phyloP scores from a whole-genome alignment of 2,329 filamentous ascomycete genomes.

The Mariannaea sp. region DNA sequence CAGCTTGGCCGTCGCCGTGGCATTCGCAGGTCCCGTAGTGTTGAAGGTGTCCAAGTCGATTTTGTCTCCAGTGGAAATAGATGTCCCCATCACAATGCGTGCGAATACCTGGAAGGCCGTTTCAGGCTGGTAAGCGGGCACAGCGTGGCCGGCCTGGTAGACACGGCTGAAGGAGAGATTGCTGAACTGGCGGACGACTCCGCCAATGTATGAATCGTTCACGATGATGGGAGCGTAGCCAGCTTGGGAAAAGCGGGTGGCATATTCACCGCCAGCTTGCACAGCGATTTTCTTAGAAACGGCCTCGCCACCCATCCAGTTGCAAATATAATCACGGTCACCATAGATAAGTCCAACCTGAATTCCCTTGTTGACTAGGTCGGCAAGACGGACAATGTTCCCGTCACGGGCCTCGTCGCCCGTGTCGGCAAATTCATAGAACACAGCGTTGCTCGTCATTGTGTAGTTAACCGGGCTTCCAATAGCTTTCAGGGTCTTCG shows the following conservation, averaged over 20 bases:
- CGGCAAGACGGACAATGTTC: constrained; percentile 62
- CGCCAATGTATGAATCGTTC: constrained; percentile 70
- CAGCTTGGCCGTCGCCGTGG: constrained; percentile 60
- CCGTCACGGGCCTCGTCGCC: constrained; percentile 68
- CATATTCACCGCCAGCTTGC: constrained; percentile 52
- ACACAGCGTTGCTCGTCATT: constrained; percentile 52
- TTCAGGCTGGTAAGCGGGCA: constrained; percentile 64
- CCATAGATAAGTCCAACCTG: constrained; percentile 75
- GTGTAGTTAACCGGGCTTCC: constrained; percentile 67
- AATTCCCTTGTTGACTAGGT: constrained; percentile 64
- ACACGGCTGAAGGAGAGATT: constrained; percentile 72
- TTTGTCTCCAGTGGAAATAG: constrained; percentile 59
- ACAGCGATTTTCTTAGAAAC: constrained; percentile 67
- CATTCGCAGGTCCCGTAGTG: constrained; percentile 61
- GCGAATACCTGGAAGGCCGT: constrained; percentile 65
- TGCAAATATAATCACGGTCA: constrained; percentile 67
- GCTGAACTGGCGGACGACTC: constrained; percentile 75
- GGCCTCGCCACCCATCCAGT: constrained; percentile 76
- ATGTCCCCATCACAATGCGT: constrained; percentile 60
- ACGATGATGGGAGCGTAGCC: constrained; percentile 76
- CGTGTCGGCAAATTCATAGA: constrained; percentile 51
- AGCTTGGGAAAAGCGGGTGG: constrained; percentile 62
- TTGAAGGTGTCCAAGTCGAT: constrained; percentile 58
- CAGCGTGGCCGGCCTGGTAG: constrained; percentile 68
- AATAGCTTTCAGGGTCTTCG: constrained; percentile 60